Conservation (phyloP, 1,284 basidiomycete species). For the Naganishia sp. region DNA sequence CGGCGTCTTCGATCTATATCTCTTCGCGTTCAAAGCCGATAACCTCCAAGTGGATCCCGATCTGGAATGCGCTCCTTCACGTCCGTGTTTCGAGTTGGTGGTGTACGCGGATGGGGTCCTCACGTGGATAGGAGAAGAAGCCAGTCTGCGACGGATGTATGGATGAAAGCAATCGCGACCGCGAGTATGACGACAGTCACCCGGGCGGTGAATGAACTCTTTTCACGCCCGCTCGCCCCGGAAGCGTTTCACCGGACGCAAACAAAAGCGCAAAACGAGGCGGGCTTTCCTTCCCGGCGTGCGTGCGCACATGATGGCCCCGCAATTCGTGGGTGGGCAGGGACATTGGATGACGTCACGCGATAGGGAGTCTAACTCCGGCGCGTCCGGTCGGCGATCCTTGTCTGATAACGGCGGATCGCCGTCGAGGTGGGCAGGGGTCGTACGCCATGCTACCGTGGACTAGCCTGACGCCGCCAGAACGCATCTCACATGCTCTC, state of each 20-base stretch:
- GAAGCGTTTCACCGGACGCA: neutral
- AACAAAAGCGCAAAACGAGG: conserved; percentile 2
- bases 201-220: neutral
- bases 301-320: neutral
- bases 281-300: neutral
- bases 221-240: neutral
- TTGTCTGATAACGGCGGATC: no score
- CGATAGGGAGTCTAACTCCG: neutral
- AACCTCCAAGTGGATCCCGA: neutral
- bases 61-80: neutral
- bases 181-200: neutral
- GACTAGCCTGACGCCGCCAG: no score
- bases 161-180: no score
- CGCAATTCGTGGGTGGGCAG: neutral
- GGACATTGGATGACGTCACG: no score
- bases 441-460: neutral
- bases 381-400: neutral
- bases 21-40: neutral
- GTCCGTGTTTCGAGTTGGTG: neutral
- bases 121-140: no score
- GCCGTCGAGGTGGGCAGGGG: neutral
- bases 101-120: neutral
- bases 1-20: neutral
- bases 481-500: no score
- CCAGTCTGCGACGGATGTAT: no score